These are phyloP conservation scores for Sporothrix mexicana DNA, from an alignment of 2,329 filamentous ascomycete genomes.

Conservation along the genomic window DNA sequence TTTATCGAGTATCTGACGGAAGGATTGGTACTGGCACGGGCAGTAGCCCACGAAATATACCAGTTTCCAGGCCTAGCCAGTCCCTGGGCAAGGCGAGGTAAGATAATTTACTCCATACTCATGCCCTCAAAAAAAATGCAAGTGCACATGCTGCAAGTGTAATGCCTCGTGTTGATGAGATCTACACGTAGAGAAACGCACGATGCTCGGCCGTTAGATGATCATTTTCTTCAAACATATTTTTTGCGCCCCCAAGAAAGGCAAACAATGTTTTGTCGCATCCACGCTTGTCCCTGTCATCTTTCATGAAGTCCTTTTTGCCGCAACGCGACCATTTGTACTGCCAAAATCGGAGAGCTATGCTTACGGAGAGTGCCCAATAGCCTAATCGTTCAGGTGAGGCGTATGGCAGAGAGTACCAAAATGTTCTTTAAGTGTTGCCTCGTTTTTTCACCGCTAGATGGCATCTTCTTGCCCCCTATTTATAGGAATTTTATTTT, in stretches of 20 bases:
- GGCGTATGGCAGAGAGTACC: background rate
- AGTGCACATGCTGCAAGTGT: slow-evolving; percentile 6
- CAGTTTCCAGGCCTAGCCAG: background rate
- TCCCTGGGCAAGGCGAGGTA: background rate
- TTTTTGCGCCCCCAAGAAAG: background rate
- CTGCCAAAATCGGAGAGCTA: background rate
- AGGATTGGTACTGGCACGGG: background rate
- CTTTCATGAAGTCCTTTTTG: slow-evolving; percentile 7
- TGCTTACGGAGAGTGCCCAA: slow-evolving; percentile 15
- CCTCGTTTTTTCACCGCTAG: slow-evolving; percentile 27
- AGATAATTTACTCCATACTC: background rate
- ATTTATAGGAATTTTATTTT: background rate
- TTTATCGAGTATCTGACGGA: background rate
- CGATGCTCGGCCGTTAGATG: background rate
- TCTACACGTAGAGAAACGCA: background rate
- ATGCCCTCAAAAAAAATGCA: background rate
- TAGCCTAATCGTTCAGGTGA: background rate
- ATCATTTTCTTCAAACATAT: background rate
- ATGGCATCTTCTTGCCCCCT: slow-evolving; percentile 6
- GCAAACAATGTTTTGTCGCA: slow-evolving; percentile 7
- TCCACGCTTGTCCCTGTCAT: background rate
- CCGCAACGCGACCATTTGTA: slow-evolving; percentile 13
- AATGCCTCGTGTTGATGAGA: background rate
- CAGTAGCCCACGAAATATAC: background rate
- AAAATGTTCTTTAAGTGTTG: background rate